Evolutionary conservation across 208 protist species (phyloP).

Genomic region (Leishmania amazonensis): DNA sequence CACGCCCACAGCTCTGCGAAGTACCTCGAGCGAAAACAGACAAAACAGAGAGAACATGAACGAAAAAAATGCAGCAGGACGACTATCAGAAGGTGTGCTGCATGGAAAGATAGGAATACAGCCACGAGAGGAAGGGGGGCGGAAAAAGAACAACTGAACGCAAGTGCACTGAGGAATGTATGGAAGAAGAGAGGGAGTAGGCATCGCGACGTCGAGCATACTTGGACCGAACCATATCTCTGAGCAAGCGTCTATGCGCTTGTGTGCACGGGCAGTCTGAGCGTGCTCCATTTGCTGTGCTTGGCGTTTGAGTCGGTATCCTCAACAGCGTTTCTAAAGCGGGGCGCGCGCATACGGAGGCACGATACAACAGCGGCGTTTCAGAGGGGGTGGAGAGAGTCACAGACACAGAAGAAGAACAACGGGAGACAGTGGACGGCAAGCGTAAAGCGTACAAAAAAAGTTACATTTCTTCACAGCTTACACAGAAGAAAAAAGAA

Average conservation of each 20-base stretch:
- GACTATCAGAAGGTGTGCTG: not conserved
- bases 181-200: not conserved
- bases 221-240: not conserved
- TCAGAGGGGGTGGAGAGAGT: not conserved
- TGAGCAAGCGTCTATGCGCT: not conserved
- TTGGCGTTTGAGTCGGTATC: not conserved
- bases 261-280: not conserved
- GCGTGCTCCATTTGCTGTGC: not conserved
- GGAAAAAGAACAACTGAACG: not conserved
- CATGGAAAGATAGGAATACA: not conserved
- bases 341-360: not conserved
- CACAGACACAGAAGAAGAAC: not conserved
- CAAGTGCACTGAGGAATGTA: not conserved
- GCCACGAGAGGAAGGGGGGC: not conserved
- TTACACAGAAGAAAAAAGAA: conserved; percentile 8
- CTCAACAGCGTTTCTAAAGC: not conserved
- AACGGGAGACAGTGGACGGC: not conserved
- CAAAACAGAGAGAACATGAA: not conserved
- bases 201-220: not conserved
- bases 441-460: not conserved
- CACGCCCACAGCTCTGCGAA: not conserved
- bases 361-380: not conserved
- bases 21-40: not conserved
- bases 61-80: not conserved
- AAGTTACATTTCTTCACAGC: conserved; percentile 1